Base-by-base conservation (phyloP, 176 grass and related monocot species). In the Eleusine coracana region DNA sequence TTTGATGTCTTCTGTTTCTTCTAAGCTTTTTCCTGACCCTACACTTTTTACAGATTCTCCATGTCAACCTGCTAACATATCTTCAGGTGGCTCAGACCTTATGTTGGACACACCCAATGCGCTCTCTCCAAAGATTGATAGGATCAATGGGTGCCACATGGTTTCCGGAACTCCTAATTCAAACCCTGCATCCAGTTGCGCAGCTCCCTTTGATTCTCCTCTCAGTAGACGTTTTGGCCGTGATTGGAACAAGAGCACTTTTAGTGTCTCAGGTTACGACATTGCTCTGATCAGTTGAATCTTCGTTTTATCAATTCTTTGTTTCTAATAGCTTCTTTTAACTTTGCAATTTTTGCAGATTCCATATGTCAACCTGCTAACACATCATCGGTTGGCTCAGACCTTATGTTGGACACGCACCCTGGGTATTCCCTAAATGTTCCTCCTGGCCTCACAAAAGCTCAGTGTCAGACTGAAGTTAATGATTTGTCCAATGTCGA, bases 381-480 rank as follows among this genome's bases (percentile, higher is more conserved):
- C 18, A 66, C 48, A 68, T 41, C 75, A 66, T 66, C 41, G 49
- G 69, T 65, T 84, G 36, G 61, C 61, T 52, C 70, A 66, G 70
- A 55, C 55, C 18, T 65, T 70, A 48, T 65, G 68, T 76, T 70
- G 72, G 87, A 85, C 56, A 76, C 59, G 12, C 23, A 12, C 48
- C 44, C 82, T 21, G 77, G 25, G 49, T 69, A 75, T 80, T 21
- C 63, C 71, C 34, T 42, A 52, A 55, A 76, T 85, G 37, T 13
- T 49, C 78, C 83, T 86, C 88, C 78, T 82, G 83, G 78, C 6
- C 86, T 86, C 38, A 77, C 59, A 29, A 66, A 71, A 78, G 78
- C 52, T 81, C 36, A 72, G 17, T 14, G 56, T 45, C 3, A 5
- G 42, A 41, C 1, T 11, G 20, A 39, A 73, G 60, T 70, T 60